phyloP scores from a whole-genome alignment of 805 yeast genomes.

The Ogataea degrootiae region DNA sequence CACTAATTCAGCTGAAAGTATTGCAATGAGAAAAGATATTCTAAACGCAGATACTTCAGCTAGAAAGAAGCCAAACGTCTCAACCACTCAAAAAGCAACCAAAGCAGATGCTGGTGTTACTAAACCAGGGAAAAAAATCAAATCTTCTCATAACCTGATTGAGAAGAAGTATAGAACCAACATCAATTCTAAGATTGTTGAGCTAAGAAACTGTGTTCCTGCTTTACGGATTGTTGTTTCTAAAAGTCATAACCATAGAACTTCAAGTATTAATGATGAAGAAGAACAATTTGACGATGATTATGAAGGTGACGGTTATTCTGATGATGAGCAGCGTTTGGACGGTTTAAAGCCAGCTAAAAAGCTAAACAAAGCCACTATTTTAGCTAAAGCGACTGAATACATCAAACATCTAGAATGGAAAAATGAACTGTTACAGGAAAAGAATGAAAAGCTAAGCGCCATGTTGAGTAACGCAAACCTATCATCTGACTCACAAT shows the following conservation, averaged over 20 bases:
- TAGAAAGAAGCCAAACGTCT: background rate
- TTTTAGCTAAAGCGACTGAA: conserved; percentile 70
- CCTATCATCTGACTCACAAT: conserved; percentile 13
- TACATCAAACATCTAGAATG: conserved; percentile 68
- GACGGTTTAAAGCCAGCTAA: conserved; percentile 76
- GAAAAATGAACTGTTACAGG: conserved; percentile 46
- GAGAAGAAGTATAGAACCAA: conserved; percentile 81
- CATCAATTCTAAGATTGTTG: conserved; percentile 68
- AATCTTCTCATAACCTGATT: conserved; percentile 74
- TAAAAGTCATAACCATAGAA: conserved; percentile 35
- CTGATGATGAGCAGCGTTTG: conserved; percentile 50
- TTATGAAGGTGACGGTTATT: conserved; percentile 48
- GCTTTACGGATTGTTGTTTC: conserved; percentile 48
- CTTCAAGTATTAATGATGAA: conserved; percentile 25
- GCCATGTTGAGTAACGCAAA: conserved; percentile 14
- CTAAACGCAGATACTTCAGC: conserved; percentile 3
- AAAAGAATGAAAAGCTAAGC: conserved; percentile 42
- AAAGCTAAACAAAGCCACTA: conserved; percentile 73
- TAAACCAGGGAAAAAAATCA: conserved; percentile 37
- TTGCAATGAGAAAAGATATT: background rate
- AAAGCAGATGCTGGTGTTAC: conserved; percentile 6
- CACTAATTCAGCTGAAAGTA: conserved; percentile 7
- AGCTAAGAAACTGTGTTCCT: conserved; percentile 76
- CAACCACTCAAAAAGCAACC: conserved; percentile 3
- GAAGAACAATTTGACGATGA: conserved; percentile 42